A percentile compares a stretch with the other conserved stretches of the same genome.
Evolutionary conservation across 2,329 filamentous ascomycete genomes (phyloP).

Genomic region (Fusarium xylarioides): DNA sequence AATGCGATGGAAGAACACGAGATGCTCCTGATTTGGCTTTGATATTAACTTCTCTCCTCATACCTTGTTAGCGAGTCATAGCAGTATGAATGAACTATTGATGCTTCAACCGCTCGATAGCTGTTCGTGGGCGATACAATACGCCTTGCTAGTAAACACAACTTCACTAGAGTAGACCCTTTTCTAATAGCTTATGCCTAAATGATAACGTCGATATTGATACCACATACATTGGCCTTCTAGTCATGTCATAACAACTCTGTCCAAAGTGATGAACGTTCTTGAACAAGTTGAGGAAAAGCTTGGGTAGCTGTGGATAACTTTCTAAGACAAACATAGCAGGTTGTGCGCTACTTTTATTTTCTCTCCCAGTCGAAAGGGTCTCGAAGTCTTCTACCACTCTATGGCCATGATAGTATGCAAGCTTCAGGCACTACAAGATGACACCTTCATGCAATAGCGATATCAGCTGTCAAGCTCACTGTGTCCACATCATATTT

Average conservation of each 20-base stretch:
- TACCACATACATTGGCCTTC: background rate
- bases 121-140: conserved; percentile 6
- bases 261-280: background rate
- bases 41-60: conserved; percentile 35
- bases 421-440: background rate
- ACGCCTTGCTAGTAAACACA: conserved; percentile 6
- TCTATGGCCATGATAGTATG: background rate
- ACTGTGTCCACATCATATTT: conserved; percentile 57
- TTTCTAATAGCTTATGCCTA: conserved; percentile 13
- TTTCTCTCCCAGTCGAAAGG: background rate
- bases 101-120: conserved; percentile 21
- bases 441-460: background rate
- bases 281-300: background rate
- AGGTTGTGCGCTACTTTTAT: background rate
- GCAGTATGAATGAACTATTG: conserved; percentile 35
- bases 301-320: background rate
- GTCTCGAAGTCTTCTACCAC: background rate
- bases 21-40: conserved; percentile 30
- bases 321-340: background rate
- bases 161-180: conserved; percentile 21
- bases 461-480: background rate
- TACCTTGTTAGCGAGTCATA: conserved; percentile 31
- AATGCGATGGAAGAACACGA: conserved; percentile 25
- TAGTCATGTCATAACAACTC: background rate
- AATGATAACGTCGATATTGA: conserved; percentile 13